phyloP scores from a whole-genome alignment of 192 early-diverging fungal genomes.

The Backusella liffmaniae region DNA sequence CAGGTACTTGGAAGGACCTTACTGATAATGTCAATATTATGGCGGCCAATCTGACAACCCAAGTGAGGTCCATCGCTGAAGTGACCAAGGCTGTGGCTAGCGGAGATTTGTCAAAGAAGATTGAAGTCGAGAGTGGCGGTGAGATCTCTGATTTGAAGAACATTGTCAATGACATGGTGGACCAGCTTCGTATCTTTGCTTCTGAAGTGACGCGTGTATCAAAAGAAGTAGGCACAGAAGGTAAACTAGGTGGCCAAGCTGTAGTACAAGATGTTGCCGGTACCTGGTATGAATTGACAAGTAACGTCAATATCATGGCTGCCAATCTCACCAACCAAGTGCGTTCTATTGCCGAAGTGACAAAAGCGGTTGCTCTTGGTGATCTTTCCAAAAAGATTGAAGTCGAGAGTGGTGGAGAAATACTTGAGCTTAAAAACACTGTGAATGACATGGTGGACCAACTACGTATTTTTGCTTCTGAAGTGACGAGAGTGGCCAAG shows the following conservation, averaged over 20 bases:
- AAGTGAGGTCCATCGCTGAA: slow-evolving; percentile 59
- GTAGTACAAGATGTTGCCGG: slow-evolving; percentile 70
- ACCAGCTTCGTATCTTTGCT: slow-evolving; percentile 59
- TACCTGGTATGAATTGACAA: slow-evolving; percentile 72
- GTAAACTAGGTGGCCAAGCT: slow-evolving; percentile 77
- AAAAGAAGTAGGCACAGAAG: slow-evolving; percentile 66
- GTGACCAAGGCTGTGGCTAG: slow-evolving; percentile 54
- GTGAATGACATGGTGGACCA: slow-evolving; percentile 5
- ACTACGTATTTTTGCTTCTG: slow-evolving; percentile 41
- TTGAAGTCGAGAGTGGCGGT: slow-evolving; percentile 50
- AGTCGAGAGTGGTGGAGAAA: too few species aligned
- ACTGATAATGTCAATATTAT: slow-evolving; percentile 71
- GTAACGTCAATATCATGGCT: slow-evolving; percentile 57
- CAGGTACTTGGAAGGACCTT: slow-evolving; percentile 75
- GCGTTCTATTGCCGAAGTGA: too few species aligned
- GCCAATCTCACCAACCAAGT: background rate
- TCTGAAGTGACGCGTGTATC: slow-evolving; percentile 64
- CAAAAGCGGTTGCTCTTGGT: too few species aligned
- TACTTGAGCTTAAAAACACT: too few species aligned
- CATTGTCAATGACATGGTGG: slow-evolving; percentile 68
- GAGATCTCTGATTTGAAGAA: slow-evolving; percentile 60
- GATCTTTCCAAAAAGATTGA: too few species aligned
- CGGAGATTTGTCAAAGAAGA: slow-evolving; percentile 51
- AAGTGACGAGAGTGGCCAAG: slow-evolving; percentile 60
- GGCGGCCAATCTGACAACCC: slow-evolving; percentile 54